A percentile compares a stretch with the other conserved stretches of the same genome.
phyloP scores from a whole-genome alignment of 2,329 filamentous ascomycete genomes.

The Apiospora aurea region DNA sequence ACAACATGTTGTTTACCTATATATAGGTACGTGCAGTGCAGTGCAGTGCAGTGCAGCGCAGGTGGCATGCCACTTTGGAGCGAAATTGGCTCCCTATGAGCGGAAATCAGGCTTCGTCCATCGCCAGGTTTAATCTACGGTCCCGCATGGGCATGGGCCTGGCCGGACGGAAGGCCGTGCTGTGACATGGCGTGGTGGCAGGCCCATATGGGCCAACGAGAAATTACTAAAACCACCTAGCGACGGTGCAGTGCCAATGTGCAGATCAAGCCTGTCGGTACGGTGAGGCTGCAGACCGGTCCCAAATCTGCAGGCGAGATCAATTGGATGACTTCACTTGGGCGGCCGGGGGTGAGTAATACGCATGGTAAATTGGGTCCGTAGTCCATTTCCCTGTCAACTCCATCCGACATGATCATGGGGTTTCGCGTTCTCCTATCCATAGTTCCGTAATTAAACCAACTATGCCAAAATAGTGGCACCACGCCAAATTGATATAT shows the following conservation, averaged over 20 bases:
- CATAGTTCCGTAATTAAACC: not conserved
- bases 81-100: not conserved
- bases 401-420: not conserved
- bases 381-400: not conserved
- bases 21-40: not conserved
- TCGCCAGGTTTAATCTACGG: not conserved
- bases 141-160: not conserved
- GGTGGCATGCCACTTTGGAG: not conserved
- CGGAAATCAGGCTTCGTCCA: not conserved
- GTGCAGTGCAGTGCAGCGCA: not conserved
- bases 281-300: not conserved
- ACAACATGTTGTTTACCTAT: not conserved
- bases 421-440: not conserved
- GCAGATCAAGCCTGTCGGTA: not conserved
- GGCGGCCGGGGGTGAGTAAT: not conserved
- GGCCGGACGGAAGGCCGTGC: not conserved
- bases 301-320: not conserved
- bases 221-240: not conserved
- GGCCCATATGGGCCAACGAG: not conserved
- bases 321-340: not conserved
- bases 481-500: not conserved
- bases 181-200: not conserved
- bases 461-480: not conserved
- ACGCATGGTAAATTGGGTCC: not conserved
- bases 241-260: not conserved